Base-by-base conservation (phyloP, 2,329 filamentous ascomycete species). In the Trichoderma sp. region DNA sequence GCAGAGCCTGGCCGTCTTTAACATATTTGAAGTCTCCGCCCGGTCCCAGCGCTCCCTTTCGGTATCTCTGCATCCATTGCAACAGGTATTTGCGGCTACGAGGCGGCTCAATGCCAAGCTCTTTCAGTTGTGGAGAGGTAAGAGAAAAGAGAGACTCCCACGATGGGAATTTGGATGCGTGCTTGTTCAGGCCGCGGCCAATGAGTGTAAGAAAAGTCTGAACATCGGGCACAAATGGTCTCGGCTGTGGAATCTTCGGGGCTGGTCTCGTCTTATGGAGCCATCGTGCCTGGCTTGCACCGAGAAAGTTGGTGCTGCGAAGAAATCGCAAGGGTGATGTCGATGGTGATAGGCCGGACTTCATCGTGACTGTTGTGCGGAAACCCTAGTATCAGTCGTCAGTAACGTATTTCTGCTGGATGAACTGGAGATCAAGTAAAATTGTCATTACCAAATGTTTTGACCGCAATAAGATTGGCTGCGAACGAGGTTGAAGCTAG, bases 131-230 rank as follows among this genome's bases (percentile, higher is more conserved):
- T 56, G 85, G 79, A 21, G 92, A 93, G 27, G 88, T 90, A 72
- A 96, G 85, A 57, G 90, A 90, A 86, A 98, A 98, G 57, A 99
- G 88, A 6, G 92, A 88, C 65, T 96, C 91, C 96, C 96, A 98
- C 13, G 91, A 91, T 2, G 92, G 89, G 75, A 99, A 93, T 81
- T 98, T 98, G 81, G 88, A 85, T 60, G 91, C 88, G 83, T 97
- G 93, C 77, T 91, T 89, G 76, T 87, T 89, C 75, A 97, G 89
- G 75, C 90, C 90, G 72, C 96, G 94, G 74, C 96, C 96, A 81
- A 98, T 97, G 70, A 97, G 85, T 43, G 88, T 93, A 72, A 98
- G 90, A 81, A 99, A 97, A 19, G 94, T 96, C 74, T 86, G 79
- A 52, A 93, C 89, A 78, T 97, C 91, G 37, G 94, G 95, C 49